Evolutionary conservation across 73 alveolate species (phyloP), one percentile per base, ranked within the genome.

Genomic region (Paramecium tetraurelia): DNA sequence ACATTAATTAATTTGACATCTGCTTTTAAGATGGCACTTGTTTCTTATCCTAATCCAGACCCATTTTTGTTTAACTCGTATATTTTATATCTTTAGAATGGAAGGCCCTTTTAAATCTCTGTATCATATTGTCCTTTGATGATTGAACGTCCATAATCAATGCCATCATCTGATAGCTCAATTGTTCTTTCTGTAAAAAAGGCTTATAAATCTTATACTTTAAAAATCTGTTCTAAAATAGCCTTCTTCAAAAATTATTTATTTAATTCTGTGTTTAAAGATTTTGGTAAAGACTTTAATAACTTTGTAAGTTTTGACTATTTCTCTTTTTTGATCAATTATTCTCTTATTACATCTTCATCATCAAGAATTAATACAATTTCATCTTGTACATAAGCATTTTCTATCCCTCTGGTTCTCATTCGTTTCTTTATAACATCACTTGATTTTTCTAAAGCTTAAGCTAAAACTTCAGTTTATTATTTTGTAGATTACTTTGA

Each of bases 101-200:
- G 93, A 22, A 93, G 63, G 7, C 69, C 20, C 35, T 89, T 89
- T 70, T 40, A 77, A 22, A 95, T 85, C 27, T 85, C 80, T 4
- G 89, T 70, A 76, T 97, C 98, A 89, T 72, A 93, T 7, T 95
- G 85, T n/a, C 96, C 98, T 50, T 93, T 96, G 20, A 88, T 92
- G 1, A 97, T 93, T 24, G 96, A 95, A 44, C 99, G 89, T 0
- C 97, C 98, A 86, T 96, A 96, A 40, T 96, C 94, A 71, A 92
- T 95, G 22, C 93, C 99, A 59, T 58, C 85, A 36, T 83, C 96
- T 16, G 94, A 89, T 35, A 58, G 53, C 29, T 93, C 86, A 7
- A 93, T 36, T 21, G 46, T 21, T 72, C 95, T 88, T 72, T 93
- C 43, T 95, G 97, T 94, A 94, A 93, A 70, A 95, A 89, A 87